Evolutionary conservation across 306 rosid genomes (phyloP).

Genomic region (Vigna trinervia): DNA sequence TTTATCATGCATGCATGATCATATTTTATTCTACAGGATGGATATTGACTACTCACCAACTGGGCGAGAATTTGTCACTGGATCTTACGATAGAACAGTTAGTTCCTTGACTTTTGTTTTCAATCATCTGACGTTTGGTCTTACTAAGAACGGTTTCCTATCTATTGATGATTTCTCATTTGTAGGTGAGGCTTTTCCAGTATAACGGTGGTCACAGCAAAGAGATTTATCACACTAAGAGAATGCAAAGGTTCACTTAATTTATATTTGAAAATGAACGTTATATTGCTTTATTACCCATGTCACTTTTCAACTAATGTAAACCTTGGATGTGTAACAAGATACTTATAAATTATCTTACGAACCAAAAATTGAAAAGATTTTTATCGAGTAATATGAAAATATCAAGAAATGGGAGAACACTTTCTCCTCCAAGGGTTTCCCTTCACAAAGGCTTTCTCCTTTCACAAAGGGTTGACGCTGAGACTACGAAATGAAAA

Average conservation of each 20-base stretch:
- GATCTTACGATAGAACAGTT: constrained; percentile 97
- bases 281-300: constrained; percentile 25
- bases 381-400: no score
- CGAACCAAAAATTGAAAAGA: no score
- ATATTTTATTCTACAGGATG: constrained; percentile 62
- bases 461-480: no score
- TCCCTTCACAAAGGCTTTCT: no score
- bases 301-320: neutral
- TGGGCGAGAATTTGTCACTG: constrained; percentile 98
- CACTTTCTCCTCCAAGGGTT: no score
- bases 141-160: constrained; percentile 4
- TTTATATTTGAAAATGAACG: constrained; percentile 17
- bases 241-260: constrained; percentile 86
- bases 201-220: constrained; percentile 93
- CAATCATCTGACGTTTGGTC: neutral
- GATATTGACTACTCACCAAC: constrained; percentile 97
- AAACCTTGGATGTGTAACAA: neutral
- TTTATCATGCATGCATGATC: constrained; percentile 1
- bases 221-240: constrained; percentile 90
- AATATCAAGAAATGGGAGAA: no score
- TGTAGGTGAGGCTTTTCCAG: constrained; percentile 83
- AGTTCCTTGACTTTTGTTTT: constrained; percentile 50
- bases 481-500: no score
- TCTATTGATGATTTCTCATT: constrained; percentile 2
- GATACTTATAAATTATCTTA: neutral